Base-by-base conservation (phyloP, 257 asterid species). In the Mentha longifolia region DNA sequence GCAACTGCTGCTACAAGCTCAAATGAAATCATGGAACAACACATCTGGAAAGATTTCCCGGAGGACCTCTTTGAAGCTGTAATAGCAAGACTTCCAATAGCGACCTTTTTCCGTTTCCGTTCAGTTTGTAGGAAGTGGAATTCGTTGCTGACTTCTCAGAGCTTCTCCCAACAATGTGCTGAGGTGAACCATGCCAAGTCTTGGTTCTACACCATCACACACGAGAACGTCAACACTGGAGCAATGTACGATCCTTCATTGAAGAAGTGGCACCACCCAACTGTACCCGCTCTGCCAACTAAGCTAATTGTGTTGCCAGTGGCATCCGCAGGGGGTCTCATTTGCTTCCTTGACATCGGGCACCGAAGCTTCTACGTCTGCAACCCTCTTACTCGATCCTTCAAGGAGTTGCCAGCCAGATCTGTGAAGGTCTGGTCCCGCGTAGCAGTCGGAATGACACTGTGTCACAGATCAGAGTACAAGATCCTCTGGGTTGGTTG, bases 321-420 rank as follows among this genome's bases (percentile, higher is more conserved):
- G 75, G 98, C 99, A 30, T 91, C 99, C 19, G 93, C 89, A 3
- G 99, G 99, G 13, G 99, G 99, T 42, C 97, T 94, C 28, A 84
- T 94, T 67, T 94, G 99, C 83, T 92, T 94, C 82, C 96, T 94
- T 9, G 98, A 92, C 54, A 82, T 91, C 10, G 96, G 92, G 13
- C 93, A 85, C 63, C 74, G 89, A 58, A 86, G 91, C 78, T 91
- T 94, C 78, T 89, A 88, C 8, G 84, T 94, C 2, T 88, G 97
- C 60, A 94, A 94, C 83, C 99, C 99, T 66, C 85, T 94, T 4
- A 91, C 99, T 0, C 78, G 87, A 69, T 91, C 99, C 31, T 85
- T 83, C 77, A 84, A 82, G 79, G 96, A 94, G 86, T 74, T 94
- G 76, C 99, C 99, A 14, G 85, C 89, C 45, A 76, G 95, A 75